Evolutionary conservation across 805 yeast genomes (phyloP).

Genomic region (Teunomyces aglyptinius): DNA sequence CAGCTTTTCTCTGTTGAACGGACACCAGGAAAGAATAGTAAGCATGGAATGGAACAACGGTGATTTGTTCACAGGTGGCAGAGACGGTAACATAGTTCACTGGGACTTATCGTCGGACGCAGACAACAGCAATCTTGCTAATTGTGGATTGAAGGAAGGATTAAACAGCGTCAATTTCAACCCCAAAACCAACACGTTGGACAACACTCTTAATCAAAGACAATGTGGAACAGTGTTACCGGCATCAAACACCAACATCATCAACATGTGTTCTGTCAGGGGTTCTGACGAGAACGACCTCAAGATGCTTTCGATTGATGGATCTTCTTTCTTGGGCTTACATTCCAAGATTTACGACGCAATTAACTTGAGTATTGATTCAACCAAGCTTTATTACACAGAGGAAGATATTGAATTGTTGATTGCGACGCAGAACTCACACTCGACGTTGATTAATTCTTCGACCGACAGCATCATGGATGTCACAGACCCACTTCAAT

Average conservation of each 20-base stretch:
- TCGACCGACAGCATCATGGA: constrained; percentile 12
- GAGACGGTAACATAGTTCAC: constrained; percentile 65
- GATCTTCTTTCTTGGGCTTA: constrained; percentile 54
- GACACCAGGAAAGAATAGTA: constrained; percentile 55
- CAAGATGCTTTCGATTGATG: constrained; percentile 53
- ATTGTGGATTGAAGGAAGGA: constrained; percentile 49
- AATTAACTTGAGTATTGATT: constrained; percentile 18
- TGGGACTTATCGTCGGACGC: constrained; percentile 53
- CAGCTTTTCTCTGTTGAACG: constrained; percentile 51
- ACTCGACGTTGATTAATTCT: constrained; percentile 16
- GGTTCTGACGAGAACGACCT: constrained; percentile 25
- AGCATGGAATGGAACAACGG: constrained; percentile 59
- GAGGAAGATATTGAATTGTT: constrained; percentile 28
- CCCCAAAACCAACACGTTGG: constrained; percentile 29
- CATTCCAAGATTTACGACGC: constrained; percentile 44
- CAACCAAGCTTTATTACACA: constrained; percentile 27
- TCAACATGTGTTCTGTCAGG: constrained; percentile 41
- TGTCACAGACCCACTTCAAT: constrained; percentile 13
- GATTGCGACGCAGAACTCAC: constrained; percentile 12
- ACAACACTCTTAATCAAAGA: constrained; percentile 35
- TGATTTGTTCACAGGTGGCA: constrained; percentile 57
- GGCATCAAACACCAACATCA: constrained; percentile 52
- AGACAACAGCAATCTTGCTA: constrained; percentile 10
- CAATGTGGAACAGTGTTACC: constrained; percentile 66
- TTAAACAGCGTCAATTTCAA: constrained; percentile 40